Evolutionary conservation across 306 rosid genomes (phyloP).

Genomic region (Rosa lucieae): DNA sequence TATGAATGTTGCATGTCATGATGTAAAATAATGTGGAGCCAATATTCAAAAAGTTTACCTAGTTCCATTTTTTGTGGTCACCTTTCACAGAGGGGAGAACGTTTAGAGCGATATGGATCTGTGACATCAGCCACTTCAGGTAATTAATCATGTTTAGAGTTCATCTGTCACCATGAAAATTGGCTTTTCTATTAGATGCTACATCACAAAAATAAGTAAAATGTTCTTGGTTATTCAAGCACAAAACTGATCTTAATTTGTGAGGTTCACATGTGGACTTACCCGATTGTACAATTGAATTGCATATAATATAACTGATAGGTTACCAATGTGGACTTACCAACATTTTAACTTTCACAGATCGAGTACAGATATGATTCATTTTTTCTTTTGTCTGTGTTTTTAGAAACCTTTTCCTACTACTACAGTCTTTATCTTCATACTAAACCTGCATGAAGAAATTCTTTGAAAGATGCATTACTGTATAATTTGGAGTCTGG

Average conservation of each 20-base stretch:
- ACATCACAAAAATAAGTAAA: background rate
- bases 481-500: background rate
- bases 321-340: background rate
- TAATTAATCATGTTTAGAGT: slow-evolving; percentile 26
- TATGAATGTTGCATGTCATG: slow-evolving; percentile 1
- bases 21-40: background rate
- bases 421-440: background rate
- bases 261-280: background rate
- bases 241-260: background rate
- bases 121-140: slow-evolving; percentile 78
- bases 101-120: slow-evolving; percentile 75
- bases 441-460: background rate
- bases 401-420: background rate
- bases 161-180: background rate
- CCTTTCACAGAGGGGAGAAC: slow-evolving; percentile 59
- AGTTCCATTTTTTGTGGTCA: slow-evolving; percentile 9
- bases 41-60: slow-evolving; percentile 15
- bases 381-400: background rate
- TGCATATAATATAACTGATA: background rate
- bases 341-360: background rate
- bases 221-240: background rate
- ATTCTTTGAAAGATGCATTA: background rate
- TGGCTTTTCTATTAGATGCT: background rate
- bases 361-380: background rate
- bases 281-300: background rate